phyloP scores from a whole-genome alignment of 1,284 basidiomycete species.

The Pterulicium gracile region DNA sequence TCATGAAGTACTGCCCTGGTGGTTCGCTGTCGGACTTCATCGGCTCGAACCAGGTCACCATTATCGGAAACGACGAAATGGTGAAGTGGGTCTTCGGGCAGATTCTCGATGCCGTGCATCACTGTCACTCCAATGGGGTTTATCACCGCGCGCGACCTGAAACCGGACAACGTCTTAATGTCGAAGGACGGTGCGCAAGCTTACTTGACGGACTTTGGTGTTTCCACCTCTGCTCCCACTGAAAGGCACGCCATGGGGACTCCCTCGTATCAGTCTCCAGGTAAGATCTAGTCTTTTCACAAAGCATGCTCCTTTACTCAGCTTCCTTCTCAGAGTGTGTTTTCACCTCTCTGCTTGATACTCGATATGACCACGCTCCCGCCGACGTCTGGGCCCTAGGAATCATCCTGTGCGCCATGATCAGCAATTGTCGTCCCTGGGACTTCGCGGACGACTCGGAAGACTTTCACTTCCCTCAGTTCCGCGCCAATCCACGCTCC shows the following conservation, averaged over 20 bases:
- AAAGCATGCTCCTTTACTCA: not conserved
- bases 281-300: not conserved
- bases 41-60: conserved; percentile 9
- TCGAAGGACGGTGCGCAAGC: conserved; percentile 31
- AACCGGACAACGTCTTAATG: conserved; percentile 63
- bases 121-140: conserved; percentile 43
- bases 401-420: conserved; percentile 58
- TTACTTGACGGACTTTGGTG: conserved; percentile 55
- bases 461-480: conserved; percentile 50
- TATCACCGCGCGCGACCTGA: conserved; percentile 65
- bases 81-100: conserved; percentile 40
- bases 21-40: not conserved
- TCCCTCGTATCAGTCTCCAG: not conserved
- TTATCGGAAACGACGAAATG: conserved; percentile 25
- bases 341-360: conserved; percentile 21
- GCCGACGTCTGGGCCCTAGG: conserved; percentile 75
- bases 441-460: conserved; percentile 40
- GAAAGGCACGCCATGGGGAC: not conserved
- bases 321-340: conserved; percentile 45
- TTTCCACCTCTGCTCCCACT: conserved; percentile 24
- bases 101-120: conserved; percentile 50
- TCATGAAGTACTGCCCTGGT: not conserved
- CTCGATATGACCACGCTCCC: conserved; percentile 38
- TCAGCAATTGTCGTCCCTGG: conserved; percentile 68
- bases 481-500: conserved; percentile 40